Percentiles rank a stretch among this genome's conserved stretches.
These are phyloP conservation scores for Thelephora aurantiotincta DNA, from an alignment of 768 basidiomycete genomes.

Conservation along the genomic window DNA sequence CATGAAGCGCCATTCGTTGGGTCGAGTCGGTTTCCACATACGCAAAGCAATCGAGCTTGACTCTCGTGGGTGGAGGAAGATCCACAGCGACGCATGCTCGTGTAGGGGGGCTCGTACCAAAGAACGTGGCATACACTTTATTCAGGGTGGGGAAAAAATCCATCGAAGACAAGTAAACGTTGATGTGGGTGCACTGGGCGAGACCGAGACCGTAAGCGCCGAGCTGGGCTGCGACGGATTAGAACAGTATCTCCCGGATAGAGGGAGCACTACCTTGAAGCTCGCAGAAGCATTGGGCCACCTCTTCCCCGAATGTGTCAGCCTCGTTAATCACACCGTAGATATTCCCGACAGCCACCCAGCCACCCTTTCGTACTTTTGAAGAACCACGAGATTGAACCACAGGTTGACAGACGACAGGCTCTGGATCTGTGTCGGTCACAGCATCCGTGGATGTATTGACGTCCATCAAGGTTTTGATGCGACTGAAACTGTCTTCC, in stretches of 20 bases:
- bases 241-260: neutral
- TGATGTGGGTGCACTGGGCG: constrained; percentile 59
- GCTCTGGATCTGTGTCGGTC: no score
- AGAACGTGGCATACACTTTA: constrained; percentile 62
- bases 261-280: constrained; percentile 37
- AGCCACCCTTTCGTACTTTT: constrained; percentile 28
- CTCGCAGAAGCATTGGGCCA: constrained; percentile 48
- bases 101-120: constrained; percentile 84
- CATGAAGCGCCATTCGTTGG: constrained; percentile 71
- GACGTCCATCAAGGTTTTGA: neutral
- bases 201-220: constrained; percentile 31
- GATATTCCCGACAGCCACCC: constrained; percentile 58
- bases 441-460: no score
- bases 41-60: constrained; percentile 77
- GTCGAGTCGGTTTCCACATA: constrained; percentile 24
- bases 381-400: no score
- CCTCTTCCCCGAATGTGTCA: constrained; percentile 53
- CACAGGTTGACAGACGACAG: no score
- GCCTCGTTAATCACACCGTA: constrained; percentile 14
- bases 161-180: constrained; percentile 73
- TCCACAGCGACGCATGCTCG: constrained; percentile 87
- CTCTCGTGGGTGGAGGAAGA: constrained; percentile 38
- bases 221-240: constrained; percentile 35
- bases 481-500: constrained; percentile 23
- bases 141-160: constrained; percentile 69